Conservation (phyloP, 169 alveolate species). For the Eimeria sp. region DNA sequence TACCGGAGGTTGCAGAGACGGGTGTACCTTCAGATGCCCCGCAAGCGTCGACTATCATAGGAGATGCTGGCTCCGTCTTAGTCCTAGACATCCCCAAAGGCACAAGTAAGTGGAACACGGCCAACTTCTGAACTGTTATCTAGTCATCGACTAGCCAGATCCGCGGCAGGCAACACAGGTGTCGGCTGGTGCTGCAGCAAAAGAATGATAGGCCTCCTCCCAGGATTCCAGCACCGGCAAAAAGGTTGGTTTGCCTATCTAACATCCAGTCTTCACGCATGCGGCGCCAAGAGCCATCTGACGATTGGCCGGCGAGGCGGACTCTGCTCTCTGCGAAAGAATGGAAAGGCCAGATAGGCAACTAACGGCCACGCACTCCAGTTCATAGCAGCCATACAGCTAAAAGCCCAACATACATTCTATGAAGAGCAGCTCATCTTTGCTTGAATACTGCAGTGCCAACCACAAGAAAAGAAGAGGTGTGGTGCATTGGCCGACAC, state of each 20-base stretch:
- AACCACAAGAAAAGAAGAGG: neutral
- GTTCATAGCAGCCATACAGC: neutral
- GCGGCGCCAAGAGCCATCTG: neutral
- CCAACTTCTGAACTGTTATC: neutral
- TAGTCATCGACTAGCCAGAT: neutral
- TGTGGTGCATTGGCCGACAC: neutral
- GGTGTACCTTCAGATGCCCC: constrained; percentile 5
- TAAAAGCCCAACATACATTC: neutral
- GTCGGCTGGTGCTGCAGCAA: neutral
- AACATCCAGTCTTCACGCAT: neutral
- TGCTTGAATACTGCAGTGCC: neutral
- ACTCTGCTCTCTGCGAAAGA: neutral
- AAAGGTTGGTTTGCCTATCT: neutral
- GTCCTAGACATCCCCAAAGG: constrained; percentile 12
- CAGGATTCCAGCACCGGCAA: neutral
- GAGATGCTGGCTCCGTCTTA: constrained; percentile 2
- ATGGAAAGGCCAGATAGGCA: neutral
- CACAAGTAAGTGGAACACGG: neutral
- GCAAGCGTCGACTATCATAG: constrained; percentile 37
- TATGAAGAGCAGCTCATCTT: constrained; percentile 7
- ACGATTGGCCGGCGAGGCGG: neutral
- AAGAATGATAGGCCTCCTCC: too few species aligned
- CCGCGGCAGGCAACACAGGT: neutral
- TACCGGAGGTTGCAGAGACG: constrained; percentile 6
- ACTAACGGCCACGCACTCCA: neutral